A percentile compares a stretch with the other conserved stretches of the same genome.
phyloP scores from a whole-genome alignment of 1,284 basidiomycete species.

The Hymenochaete sp. region DNA sequence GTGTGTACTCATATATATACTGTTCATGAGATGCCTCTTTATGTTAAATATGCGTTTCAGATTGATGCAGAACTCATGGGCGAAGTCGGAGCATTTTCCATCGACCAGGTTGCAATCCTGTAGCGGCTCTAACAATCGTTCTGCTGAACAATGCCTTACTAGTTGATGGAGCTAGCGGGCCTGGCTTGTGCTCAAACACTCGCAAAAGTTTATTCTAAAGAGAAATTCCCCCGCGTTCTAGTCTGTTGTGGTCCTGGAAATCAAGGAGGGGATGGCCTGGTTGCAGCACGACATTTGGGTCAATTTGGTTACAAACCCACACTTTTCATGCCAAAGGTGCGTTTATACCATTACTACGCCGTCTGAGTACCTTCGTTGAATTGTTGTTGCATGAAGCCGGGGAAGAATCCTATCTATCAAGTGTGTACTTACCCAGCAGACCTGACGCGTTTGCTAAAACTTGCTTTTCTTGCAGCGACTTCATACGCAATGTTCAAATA shows the following conservation, averaged over 20 bases:
- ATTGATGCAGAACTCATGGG: slow-evolving; percentile 93
- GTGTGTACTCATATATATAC: slow-evolving; percentile 29
- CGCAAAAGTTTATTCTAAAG: slow-evolving; percentile 63
- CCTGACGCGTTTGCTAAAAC: neutral
- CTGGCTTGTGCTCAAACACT: slow-evolving; percentile 89
- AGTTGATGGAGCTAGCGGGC: slow-evolving; percentile 98
- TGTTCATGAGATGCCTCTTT: neutral
- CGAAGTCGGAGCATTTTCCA: slow-evolving; percentile 73
- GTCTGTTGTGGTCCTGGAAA: slow-evolving; percentile 97
- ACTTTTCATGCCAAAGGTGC: slow-evolving; percentile 87
- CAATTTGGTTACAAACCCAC: slow-evolving; percentile 85
- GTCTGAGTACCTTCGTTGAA: neutral
- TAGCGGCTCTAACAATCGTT: neutral
- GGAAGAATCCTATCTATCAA: slow-evolving; percentile 83
- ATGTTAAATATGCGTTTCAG: slow-evolving; percentile 30
- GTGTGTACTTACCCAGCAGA: slow-evolving; percentile 28
- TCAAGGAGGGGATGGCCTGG: slow-evolving; percentile 95
- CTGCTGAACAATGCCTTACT: neutral
- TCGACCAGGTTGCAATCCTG: slow-evolving; percentile 69
- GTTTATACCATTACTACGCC: slow-evolving; percentile 11
- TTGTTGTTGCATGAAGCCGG: slow-evolving; percentile 42
- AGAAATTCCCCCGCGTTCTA: slow-evolving; percentile 65
- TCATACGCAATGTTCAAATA: slow-evolving; percentile 80
- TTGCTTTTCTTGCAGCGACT: slow-evolving; percentile 45
- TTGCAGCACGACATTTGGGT: slow-evolving; percentile 90